phyloP scores from a whole-genome alignment of 495 filamentous ascomycete genomes.

The Clohesyomyces aquaticus region DNA sequence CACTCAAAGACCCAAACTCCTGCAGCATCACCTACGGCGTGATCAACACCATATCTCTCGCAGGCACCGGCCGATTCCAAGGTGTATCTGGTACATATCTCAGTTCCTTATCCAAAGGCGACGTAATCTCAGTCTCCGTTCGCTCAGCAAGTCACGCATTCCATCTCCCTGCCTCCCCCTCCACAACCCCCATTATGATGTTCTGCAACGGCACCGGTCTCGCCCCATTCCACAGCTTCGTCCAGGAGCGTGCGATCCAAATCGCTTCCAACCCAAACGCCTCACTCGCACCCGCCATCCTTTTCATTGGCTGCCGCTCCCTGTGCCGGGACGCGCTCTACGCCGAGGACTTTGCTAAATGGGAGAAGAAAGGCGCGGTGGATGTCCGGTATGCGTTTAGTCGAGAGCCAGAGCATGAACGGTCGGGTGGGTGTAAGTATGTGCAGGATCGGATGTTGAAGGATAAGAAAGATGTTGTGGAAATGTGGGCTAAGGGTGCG shows the following conservation, averaged over 20 bases:
- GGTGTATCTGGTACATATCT: constrained; percentile 66
- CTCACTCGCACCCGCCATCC: constrained; percentile 59
- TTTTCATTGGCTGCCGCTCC: constrained; percentile 69
- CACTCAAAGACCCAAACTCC: constrained; percentile 57
- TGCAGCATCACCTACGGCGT: constrained; percentile 69
- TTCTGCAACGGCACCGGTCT: constrained; percentile 62
- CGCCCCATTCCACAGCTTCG: constrained; percentile 71
- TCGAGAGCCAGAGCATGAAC: constrained; percentile 25
- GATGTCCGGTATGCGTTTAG: constrained; percentile 63
- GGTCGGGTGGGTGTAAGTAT: constrained; percentile 54
- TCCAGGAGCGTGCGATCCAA: constrained; percentile 64
- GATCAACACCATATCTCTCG: constrained; percentile 58
- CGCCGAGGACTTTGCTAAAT: constrained; percentile 60
- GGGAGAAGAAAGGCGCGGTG: constrained; percentile 62
- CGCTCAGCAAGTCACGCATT: constrained; percentile 59
- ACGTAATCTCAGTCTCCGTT: constrained; percentile 63
- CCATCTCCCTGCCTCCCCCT: constrained; percentile 62
- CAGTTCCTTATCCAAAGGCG: constrained; percentile 57
- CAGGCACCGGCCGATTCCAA: constrained; percentile 28
- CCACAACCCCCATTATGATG: constrained; percentile 67
- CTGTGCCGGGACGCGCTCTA: constrained; percentile 64
- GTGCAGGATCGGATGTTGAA: constrained; percentile 66
- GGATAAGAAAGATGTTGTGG: constrained; percentile 55
- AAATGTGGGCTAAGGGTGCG: constrained; percentile 61
- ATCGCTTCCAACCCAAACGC: constrained; percentile 54